These are phyloP conservation scores for Penicillium odoratum DNA, from an alignment of 495 filamentous ascomycete genomes.

Conservation along the genomic window DNA sequence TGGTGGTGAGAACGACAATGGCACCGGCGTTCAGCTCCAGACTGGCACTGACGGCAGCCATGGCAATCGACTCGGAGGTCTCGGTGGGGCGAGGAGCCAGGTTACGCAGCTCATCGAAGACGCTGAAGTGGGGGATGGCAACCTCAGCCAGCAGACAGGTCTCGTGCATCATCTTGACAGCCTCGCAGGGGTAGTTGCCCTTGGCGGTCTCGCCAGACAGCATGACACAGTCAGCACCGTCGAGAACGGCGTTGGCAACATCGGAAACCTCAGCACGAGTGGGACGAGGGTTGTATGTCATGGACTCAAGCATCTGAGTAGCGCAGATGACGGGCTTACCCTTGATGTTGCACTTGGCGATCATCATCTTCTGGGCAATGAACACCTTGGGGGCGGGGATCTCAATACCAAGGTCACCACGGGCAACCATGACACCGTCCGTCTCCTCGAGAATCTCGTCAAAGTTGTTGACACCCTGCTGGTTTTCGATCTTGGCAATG, in stretches of 20 bases:
- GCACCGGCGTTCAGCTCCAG: slow-evolving; percentile 94
- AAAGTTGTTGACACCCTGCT: slow-evolving; percentile 99
- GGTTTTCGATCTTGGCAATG: slow-evolving; percentile 99
- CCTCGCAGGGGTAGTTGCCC: slow-evolving; percentile 89
- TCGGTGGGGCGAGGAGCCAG: slow-evolving; percentile 77
- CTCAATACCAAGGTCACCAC: slow-evolving; percentile 97
- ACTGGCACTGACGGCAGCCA: slow-evolving; percentile 91
- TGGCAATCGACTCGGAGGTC: slow-evolving; percentile 88
- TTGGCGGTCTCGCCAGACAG: slow-evolving; percentile 98
- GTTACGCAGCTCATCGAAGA: slow-evolving; percentile 91
- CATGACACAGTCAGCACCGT: slow-evolving; percentile 99
- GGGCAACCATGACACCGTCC: slow-evolving; percentile 99
- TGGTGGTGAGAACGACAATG: slow-evolving; percentile 92
- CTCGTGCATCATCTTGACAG: slow-evolving; percentile 96
- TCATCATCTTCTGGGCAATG: slow-evolving; percentile 99
- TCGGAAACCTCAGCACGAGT: slow-evolving; percentile 98
- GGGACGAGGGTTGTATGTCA: slow-evolving; percentile 99
- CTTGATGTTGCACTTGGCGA: slow-evolving; percentile 99
- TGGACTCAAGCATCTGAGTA: slow-evolving; percentile 93
- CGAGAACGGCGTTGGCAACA: slow-evolving; percentile 95
- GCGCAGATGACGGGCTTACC: slow-evolving; percentile 98
- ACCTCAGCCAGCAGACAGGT: slow-evolving; percentile 95
- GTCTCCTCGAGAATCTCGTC: slow-evolving; percentile 94
- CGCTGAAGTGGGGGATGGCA: slow-evolving; percentile 87
- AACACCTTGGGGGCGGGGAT: slow-evolving; percentile 98